A percentile compares a stretch with the other conserved stretches of the same genome.
Evolutionary conservation across 108 stramenopile species (phyloP).

Genomic region (Stephanodiscus minutulus): DNA sequence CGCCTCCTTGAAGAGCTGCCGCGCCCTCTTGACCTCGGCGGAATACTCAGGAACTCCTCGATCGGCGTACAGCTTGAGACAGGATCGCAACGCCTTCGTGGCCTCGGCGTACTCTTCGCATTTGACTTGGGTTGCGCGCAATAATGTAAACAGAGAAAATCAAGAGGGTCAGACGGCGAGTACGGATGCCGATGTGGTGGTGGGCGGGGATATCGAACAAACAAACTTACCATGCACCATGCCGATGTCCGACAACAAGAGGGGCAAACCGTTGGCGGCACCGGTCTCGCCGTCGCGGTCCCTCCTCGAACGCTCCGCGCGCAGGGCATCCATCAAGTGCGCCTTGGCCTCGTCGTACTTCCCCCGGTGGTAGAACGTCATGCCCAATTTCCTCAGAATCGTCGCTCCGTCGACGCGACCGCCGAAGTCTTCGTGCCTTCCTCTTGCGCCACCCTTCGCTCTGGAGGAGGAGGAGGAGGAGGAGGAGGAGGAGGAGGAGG

Average conservation of each 20-base stretch:
- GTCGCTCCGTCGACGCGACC: conserved; percentile 27
- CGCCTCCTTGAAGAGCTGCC: conserved; percentile 21
- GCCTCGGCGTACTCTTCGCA: conserved; percentile 30
- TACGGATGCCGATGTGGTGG: too few species aligned
- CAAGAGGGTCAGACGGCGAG: too few species aligned
- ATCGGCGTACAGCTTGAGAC: conserved; percentile 37
- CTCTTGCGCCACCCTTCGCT: neutral
- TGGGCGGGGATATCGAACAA: neutral
- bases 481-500: too few species aligned
- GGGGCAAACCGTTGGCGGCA: conserved; percentile 16
- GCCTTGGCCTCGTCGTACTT: conserved; percentile 30
- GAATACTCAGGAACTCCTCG: conserved; percentile 35
- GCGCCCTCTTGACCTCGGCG: conserved; percentile 32
- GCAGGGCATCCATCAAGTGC: conserved; percentile 31
- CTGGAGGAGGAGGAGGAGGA: too few species aligned
- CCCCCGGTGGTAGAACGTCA: conserved; percentile 25
- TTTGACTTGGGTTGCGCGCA: neutral
- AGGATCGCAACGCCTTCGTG: conserved; percentile 31
- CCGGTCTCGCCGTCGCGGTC: conserved; percentile 10
- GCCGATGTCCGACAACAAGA: conserved; percentile 35
- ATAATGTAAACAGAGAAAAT: neutral
- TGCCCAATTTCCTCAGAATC: conserved; percentile 31
- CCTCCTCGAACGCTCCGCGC: conserved; percentile 16
- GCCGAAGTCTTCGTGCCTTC: neutral
- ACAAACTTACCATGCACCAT: conserved; percentile 8